A percentile compares a stretch with the other conserved stretches of the same genome.
Conservation (phyloP, 139 green algal genomes). For the Haematococcus sp. region DNA sequence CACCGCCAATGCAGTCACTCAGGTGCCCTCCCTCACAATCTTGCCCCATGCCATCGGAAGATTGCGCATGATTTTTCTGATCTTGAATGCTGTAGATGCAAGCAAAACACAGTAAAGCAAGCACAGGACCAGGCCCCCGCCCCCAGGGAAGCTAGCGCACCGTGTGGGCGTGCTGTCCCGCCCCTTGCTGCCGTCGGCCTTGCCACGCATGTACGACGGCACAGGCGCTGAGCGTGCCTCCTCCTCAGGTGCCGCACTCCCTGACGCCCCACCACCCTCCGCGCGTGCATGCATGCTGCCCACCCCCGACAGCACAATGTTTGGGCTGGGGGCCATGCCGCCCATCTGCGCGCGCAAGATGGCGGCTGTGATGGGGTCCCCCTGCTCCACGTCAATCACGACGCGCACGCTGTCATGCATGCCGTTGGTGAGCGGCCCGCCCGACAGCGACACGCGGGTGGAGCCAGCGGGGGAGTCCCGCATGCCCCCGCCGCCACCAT, state of each 20-base stretch:
- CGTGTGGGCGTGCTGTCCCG: neutral
- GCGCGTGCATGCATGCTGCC: neutral
- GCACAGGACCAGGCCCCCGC: too few relatives aligned
- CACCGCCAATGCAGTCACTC: too few relatives aligned
- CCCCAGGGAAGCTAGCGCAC: neutral
- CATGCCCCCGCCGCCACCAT: too few relatives aligned
- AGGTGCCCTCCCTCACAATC: too few relatives aligned
- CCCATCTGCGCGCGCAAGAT: conserved; percentile 26
- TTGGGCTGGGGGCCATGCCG: neutral
- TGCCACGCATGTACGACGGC: neutral
- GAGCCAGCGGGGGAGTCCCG: neutral
- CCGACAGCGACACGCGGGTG: conserved; percentile 2
- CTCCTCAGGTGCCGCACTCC: neutral
- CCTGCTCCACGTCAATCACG: conserved; percentile 20
- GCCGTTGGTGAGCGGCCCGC: neutral
- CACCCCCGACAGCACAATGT: neutral
- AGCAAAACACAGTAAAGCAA: too few relatives aligned
- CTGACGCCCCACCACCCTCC: neutral
- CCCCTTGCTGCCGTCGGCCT: neutral
- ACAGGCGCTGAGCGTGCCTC: neutral
- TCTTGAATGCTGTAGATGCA: too few relatives aligned
- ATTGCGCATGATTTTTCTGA: too few relatives aligned
- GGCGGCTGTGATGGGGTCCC: conserved; percentile 36
- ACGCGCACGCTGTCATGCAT: conserved; percentile 26
- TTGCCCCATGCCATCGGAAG: too few relatives aligned